Conservation (phyloP, 2,329 filamentous ascomycete species). For the Fusarium metavorans region DNA sequence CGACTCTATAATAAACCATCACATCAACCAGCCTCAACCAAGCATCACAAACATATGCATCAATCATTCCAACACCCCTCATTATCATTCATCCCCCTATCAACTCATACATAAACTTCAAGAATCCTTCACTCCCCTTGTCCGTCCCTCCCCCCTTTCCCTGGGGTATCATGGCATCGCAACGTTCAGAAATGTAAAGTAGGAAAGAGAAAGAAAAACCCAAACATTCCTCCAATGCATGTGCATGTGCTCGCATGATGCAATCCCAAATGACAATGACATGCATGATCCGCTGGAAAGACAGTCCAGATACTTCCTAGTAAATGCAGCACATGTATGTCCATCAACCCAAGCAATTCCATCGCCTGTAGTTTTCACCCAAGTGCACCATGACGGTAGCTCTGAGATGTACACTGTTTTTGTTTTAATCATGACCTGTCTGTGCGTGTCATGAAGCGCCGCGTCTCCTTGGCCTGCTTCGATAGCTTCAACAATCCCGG, state of each 20-base stretch:
- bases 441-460: conserved; percentile 9
- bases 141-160: conserved; percentile 26
- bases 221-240: conserved; percentile 26
- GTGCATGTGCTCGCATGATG: conserved; percentile 18
- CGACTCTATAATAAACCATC: background rate
- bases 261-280: conserved; percentile 25
- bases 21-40: background rate
- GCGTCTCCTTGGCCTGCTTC: conserved; percentile 23
- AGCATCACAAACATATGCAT: background rate
- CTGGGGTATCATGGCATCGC: conserved; percentile 39
- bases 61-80: background rate
- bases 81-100: conserved; percentile 9
- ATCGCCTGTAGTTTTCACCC: conserved; percentile 15
- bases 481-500: conserved; percentile 22
- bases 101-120: conserved; percentile 33
- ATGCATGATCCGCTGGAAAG: conserved; percentile 18
- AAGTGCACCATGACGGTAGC: conserved; percentile 38
- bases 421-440: conserved; percentile 42
- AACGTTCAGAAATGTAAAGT: conserved; percentile 20
- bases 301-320: conserved; percentile 38
- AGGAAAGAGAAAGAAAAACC: conserved; percentile 18
- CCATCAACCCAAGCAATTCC: conserved; percentile 10
- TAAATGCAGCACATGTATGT: conserved; percentile 40
- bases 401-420: conserved; percentile 42
- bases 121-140: conserved; percentile 19